Percentiles rank a stretch among this genome's conserved stretches.
Conservation (phyloP, 345 rosid genomes). For the Camelina sativa region DNA sequence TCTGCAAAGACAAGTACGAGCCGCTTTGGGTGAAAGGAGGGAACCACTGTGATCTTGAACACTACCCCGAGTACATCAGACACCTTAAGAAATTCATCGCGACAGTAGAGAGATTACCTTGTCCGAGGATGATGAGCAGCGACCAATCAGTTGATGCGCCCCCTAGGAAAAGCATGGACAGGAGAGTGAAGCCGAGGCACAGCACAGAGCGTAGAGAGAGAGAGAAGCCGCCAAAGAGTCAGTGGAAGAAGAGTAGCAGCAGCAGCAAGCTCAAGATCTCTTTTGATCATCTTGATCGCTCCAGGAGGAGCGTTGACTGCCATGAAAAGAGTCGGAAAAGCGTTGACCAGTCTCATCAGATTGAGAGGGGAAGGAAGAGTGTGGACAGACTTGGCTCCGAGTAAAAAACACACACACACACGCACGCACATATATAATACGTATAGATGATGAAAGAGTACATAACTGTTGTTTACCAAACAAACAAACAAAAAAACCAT, state of each 20-base stretch:
- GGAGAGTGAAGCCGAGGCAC: slow-evolving; percentile 86
- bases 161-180: slow-evolving; percentile 79
- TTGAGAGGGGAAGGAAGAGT: slow-evolving; percentile 85
- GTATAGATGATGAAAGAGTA: slow-evolving; percentile 30
- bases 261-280: slow-evolving; percentile 59
- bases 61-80: slow-evolving; percentile 80
- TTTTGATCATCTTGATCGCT: slow-evolving; percentile 77
- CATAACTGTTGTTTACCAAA: slow-evolving; percentile 13
- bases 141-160: slow-evolving; percentile 54
- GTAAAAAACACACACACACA: slow-evolving; percentile 26
- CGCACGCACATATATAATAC: slow-evolving; percentile 12
- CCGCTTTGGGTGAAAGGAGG: slow-evolving; percentile 98
- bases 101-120: slow-evolving; percentile 84
- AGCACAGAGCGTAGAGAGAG: slow-evolving; percentile 63
- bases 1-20: slow-evolving; percentile 89
- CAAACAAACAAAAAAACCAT: neutral
- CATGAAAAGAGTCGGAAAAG: slow-evolving; percentile 83
- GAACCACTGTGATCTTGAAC: slow-evolving; percentile 88
- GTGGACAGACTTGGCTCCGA: slow-evolving; percentile 67
- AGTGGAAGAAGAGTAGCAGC: slow-evolving; percentile 44
- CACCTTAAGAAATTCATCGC: slow-evolving; percentile 91
- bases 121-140: slow-evolving; percentile 43
- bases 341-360: slow-evolving; percentile 57
- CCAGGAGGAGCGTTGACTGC: slow-evolving; percentile 89
- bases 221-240: slow-evolving; percentile 53